These are phyloP conservation scores for Recurvomyces mirabilis DNA, from an alignment of 495 filamentous ascomycete species.

Conservation along the genomic window DNA sequence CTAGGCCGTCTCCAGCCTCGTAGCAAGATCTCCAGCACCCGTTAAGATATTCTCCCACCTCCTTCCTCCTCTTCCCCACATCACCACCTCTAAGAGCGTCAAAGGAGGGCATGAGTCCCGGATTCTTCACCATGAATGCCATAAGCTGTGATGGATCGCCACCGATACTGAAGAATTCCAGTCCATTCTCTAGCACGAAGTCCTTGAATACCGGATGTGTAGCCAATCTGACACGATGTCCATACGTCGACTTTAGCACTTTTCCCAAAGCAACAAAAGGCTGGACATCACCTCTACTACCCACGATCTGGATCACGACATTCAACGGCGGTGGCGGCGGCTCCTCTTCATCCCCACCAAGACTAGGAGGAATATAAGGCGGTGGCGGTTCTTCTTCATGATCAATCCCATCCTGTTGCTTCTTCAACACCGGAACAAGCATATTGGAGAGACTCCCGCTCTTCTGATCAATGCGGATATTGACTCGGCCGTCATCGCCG, in stretches of 20 bases:
- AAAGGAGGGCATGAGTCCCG: slow-evolving; percentile 35
- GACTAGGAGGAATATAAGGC: slow-evolving; percentile 49
- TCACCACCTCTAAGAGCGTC: slow-evolving; percentile 32
- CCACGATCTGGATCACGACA: slow-evolving; percentile 45
- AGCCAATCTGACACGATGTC: slow-evolving; percentile 47
- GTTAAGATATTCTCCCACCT: slow-evolving; percentile 48
- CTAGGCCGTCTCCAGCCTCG: slow-evolving; percentile 36
- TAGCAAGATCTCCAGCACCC: slow-evolving; percentile 57
- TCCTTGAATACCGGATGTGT: slow-evolving; percentile 51
- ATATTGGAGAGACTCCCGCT: slow-evolving; percentile 52
- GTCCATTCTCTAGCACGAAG: slow-evolving; percentile 42
- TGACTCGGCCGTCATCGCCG: slow-evolving; percentile 57
- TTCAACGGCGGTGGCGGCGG: slow-evolving; percentile 39
- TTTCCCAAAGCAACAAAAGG: slow-evolving; percentile 45
- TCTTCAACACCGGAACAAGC: slow-evolving; percentile 51
- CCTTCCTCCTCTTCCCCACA: slow-evolving; percentile 29
- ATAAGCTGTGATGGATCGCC: slow-evolving; percentile 53
- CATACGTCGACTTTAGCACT: slow-evolving; percentile 35
- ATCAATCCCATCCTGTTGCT: slow-evolving; percentile 37
- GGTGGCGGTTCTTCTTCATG: slow-evolving; percentile 39
- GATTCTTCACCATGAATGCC: slow-evolving; percentile 44
- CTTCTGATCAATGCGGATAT: slow-evolving; percentile 64
- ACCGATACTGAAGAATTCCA: slow-evolving; percentile 56
- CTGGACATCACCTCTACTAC: slow-evolving; percentile 44
- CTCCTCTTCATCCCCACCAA: slow-evolving; percentile 48